Conservation (phyloP, 345 rosid species). For the Murraya paniculata region DNA sequence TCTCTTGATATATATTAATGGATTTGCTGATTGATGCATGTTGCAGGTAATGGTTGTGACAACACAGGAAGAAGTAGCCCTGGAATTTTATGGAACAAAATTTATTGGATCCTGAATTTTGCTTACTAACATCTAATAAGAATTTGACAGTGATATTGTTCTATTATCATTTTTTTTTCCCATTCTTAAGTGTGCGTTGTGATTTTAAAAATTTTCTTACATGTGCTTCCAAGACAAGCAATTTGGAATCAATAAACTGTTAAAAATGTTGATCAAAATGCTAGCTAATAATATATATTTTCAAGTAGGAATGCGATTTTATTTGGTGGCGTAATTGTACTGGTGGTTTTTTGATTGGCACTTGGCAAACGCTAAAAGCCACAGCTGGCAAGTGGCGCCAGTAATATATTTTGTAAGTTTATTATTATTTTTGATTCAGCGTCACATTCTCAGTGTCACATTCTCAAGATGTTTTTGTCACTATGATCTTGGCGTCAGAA, state of each 20-base stretch:
- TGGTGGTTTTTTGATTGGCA: too few relatives aligned
- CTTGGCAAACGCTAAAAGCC: too few relatives aligned
- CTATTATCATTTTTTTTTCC: not conserved
- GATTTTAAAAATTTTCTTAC: not conserved
- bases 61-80: constrained; percentile 95
- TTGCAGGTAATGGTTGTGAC: constrained; percentile 86
- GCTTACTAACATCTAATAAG: constrained; percentile 9
- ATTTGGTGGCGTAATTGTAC: too few relatives aligned
- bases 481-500: too few relatives aligned
- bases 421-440: too few relatives aligned
- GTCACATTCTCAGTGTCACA: too few relatives aligned
- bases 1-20: constrained; percentile 7
- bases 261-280: not conserved
- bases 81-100: constrained; percentile 91
- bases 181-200: not conserved
- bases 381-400: too few relatives aligned
- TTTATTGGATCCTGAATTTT: constrained; percentile 92
- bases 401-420: too few relatives aligned
- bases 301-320: not conserved
- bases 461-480: too few relatives aligned
- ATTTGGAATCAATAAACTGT: not conserved
- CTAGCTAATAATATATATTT: not conserved
- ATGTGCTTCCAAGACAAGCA: not conserved
- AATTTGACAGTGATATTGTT: not conserved
- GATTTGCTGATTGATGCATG: constrained; percentile 3